Percentiles rank a stretch among this genome's conserved stretches.
Evolutionary conservation across 768 basidiomycete species (phyloP).

Genomic region (Boletus vinaceobasis): DNA sequence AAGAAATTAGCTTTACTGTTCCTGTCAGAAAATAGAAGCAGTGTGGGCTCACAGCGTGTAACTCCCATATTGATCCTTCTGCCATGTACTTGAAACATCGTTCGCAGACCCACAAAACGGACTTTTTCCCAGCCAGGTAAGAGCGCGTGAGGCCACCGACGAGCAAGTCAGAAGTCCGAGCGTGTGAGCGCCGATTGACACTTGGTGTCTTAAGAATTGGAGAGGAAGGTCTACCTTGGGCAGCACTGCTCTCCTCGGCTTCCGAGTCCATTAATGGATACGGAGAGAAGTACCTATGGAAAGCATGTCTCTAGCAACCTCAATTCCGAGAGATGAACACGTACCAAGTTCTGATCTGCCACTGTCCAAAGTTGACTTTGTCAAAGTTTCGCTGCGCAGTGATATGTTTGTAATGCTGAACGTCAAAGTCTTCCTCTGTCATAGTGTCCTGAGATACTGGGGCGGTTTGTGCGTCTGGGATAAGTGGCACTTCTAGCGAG

Average conservation of each 20-base stretch:
- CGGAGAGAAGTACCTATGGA: constrained; percentile 85
- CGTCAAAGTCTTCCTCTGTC: constrained; percentile 69
- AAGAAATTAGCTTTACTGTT: constrained; percentile 10
- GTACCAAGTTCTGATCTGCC: constrained; percentile 87
- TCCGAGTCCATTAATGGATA: constrained; percentile 78
- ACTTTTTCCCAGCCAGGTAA: constrained; percentile 43
- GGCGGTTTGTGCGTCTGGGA: constrained; percentile 12
- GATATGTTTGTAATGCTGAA: constrained; percentile 63
- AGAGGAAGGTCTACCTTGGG: constrained; percentile 23
- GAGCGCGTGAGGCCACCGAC: constrained; percentile 58
- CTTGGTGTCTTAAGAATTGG: constrained; percentile 44
- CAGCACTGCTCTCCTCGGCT: constrained; percentile 42
- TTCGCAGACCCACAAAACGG: constrained; percentile 80
- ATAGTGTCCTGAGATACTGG: constrained; percentile 35
- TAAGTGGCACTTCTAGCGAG: constrained; percentile 11
- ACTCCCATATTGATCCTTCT: constrained; percentile 65
- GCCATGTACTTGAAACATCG: constrained; percentile 97
- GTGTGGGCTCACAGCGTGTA: constrained; percentile 52
- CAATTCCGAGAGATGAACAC: constrained; percentile 24
- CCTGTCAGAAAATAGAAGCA: constrained; percentile 2
- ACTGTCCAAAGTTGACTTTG: constrained; percentile 78
- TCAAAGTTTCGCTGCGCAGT: constrained; percentile 81
- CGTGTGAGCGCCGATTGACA: constrained; percentile 58
- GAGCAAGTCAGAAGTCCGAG: constrained; percentile 70
- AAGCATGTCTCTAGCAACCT: background rate